Evolutionary conservation across 768 basidiomycete genomes (phyloP).

Genomic region (Clathrus columnatus): DNA sequence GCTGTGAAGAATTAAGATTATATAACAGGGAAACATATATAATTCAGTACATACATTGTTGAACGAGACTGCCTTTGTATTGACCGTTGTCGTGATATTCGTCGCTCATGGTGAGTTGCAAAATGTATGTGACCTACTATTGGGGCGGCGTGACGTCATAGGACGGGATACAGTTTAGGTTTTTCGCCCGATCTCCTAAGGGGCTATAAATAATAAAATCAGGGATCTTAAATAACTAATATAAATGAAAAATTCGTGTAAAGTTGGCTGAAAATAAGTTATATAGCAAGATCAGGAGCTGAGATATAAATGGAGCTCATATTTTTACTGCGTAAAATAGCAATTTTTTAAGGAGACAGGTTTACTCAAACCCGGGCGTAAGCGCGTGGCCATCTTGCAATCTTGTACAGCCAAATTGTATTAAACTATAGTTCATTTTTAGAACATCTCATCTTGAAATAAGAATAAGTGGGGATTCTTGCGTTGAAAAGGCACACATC

Average conservation of each 20-base stretch:
- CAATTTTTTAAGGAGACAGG: no score
- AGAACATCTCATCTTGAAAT: neutral
- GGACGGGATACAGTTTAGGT: neutral
- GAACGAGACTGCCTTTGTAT: slow-evolving; percentile 1
- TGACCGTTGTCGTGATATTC: slow-evolving; percentile 2
- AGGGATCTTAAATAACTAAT: neutral
- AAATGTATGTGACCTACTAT: neutral
- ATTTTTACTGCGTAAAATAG: no score
- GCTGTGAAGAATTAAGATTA: neutral
- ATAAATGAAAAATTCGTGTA: no score
- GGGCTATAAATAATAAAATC: neutral
- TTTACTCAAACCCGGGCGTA: no score
- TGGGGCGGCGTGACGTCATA: neutral
- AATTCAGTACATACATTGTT: neutral
- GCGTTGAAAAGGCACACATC: no score
- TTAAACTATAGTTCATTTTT: neutral
- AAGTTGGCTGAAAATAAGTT: no score
- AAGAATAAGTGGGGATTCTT: no score
- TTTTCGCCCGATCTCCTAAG: neutral
- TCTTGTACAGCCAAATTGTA: no score
- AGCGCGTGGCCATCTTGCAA: no score
- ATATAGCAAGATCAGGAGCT: no score
- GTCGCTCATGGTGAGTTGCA: slow-evolving; percentile 7
- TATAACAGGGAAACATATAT: no score
- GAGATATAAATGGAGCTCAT: no score